A percentile compares a stretch with the other conserved stretches of the same genome.
phyloP scores from a whole-genome alignment of 2,329 filamentous ascomycete genomes.

The Phialemonium atrogriseum region DNA sequence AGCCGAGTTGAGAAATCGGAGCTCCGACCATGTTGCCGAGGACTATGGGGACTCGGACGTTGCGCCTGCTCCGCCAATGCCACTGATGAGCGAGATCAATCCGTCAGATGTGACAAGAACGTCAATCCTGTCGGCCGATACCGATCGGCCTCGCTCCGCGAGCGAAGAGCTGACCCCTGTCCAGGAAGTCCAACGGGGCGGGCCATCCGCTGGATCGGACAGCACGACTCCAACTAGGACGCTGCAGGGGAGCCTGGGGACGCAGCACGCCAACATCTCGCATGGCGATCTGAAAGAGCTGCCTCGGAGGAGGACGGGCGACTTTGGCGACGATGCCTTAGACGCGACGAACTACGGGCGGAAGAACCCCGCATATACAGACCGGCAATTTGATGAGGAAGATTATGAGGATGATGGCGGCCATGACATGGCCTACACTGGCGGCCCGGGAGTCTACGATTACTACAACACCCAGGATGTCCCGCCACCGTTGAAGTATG shows the following conservation, averaged over 20 bases:
- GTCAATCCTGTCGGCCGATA: conserved; percentile 77
- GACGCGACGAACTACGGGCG: conserved; percentile 31
- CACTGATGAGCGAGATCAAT: conserved; percentile 77
- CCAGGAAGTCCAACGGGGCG: conserved; percentile 54
- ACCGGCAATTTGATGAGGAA: conserved; percentile 27
- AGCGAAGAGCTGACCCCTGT: conserved; percentile 54
- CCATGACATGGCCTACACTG: conserved; percentile 32
- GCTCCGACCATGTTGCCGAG: conserved; percentile 33
- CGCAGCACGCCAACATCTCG: conserved; percentile 57
- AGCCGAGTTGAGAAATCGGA: conserved; percentile 40
- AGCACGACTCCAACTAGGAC: conserved; percentile 54
- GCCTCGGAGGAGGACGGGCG: conserved; percentile 34
- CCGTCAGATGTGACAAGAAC: conserved; percentile 81
- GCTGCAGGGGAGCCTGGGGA: conserved; percentile 50
- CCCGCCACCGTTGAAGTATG: conserved; percentile 54
- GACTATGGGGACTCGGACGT: conserved; percentile 45
- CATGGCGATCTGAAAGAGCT: conserved; percentile 50
- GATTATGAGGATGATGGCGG: conserved; percentile 36
- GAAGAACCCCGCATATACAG: conserved; percentile 24
- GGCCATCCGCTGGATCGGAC: conserved; percentile 51
- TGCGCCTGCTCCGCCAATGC: conserved; percentile 67
- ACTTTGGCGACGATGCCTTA: conserved; percentile 37
- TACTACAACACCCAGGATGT: conserved; percentile 55
- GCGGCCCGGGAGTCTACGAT: conserved; percentile 24
- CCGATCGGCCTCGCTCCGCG: conserved; percentile 63